A percentile compares a stretch with the other conserved stretches of the same genome.
These are phyloP conservation scores for Sarocladium kiliense DNA, from an alignment of 2,329 filamentous ascomycete species.

Conservation along the genomic window DNA sequence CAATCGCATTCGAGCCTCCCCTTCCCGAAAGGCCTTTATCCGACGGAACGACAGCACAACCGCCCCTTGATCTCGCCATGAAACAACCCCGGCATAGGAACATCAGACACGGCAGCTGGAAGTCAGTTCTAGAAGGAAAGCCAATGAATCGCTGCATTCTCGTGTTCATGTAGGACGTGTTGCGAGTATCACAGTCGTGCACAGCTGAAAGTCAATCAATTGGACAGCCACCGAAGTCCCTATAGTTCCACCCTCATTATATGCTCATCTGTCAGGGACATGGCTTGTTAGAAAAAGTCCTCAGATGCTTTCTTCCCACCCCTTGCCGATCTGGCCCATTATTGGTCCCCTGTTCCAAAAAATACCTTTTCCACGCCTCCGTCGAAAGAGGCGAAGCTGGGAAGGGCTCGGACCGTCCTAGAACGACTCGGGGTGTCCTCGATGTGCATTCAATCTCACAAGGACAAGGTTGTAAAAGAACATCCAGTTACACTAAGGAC, in stretches of 20 bases:
- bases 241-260: not conserved
- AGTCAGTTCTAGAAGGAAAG: too few relatives aligned
- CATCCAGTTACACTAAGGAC: not conserved
- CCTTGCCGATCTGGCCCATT: not conserved
- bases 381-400: not conserved
- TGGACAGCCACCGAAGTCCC: not conserved
- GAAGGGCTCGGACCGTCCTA: not conserved
- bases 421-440: not conserved
- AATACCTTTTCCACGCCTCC: not conserved
- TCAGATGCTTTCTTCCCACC: not conserved
- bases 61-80: too few relatives aligned
- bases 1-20: too few relatives aligned
- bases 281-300: not conserved
- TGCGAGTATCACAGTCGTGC: too few relatives aligned
- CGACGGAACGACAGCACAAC: too few relatives aligned
- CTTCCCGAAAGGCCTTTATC: too few relatives aligned
- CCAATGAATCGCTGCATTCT: not conserved
- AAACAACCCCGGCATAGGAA: too few relatives aligned
- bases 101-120: too few relatives aligned
- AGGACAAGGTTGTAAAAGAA: not conserved
- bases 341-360: not conserved
- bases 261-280: not conserved
- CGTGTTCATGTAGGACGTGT: not conserved
- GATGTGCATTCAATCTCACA: not conserved
- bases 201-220: too few relatives aligned